Evolutionary conservation across 148 eudicot species (phyloP).

Genomic region (Silene uniflora): DNA sequence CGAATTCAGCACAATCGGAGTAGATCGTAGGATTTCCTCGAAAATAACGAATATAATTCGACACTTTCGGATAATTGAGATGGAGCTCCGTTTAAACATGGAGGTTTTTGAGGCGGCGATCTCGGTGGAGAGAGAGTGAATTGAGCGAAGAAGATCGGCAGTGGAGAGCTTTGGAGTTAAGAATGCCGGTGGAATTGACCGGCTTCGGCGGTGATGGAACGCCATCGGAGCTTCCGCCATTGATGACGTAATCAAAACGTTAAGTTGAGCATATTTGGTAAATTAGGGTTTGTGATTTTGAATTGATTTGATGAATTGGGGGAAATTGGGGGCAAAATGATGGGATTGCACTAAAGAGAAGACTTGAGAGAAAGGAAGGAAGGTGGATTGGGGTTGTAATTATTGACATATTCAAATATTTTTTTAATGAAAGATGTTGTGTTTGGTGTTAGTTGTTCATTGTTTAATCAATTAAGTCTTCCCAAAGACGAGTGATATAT

Average conservation of each 20-base stretch:
- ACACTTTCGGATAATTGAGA: conserved; percentile 49
- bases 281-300: background rate
- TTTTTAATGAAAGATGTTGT: background rate
- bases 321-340: background rate
- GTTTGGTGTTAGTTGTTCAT: conserved; percentile 8
- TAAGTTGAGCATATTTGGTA: background rate
- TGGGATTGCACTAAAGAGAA: conserved; percentile 7
- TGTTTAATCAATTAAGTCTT: conserved; percentile 9
- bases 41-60: conserved; percentile 41
- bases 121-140: conserved; percentile 29
- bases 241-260: background rate
- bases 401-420: conserved; percentile 13
- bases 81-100: conserved; percentile 38
- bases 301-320: background rate
- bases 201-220: conserved; percentile 43
- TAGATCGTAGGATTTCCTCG: conserved; percentile 47
- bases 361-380: background rate
- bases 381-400: background rate
- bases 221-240: conserved; percentile 49
- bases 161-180: conserved; percentile 44
- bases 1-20: background rate
- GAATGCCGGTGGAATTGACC: conserved; percentile 50
- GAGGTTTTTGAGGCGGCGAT: conserved; percentile 22
- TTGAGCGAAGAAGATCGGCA: conserved; percentile 35
- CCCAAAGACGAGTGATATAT: too few relatives aligned